These are phyloP conservation scores for Ogataea glucozyma DNA, from an alignment of 805 yeast species.

Conservation along the genomic window DNA sequence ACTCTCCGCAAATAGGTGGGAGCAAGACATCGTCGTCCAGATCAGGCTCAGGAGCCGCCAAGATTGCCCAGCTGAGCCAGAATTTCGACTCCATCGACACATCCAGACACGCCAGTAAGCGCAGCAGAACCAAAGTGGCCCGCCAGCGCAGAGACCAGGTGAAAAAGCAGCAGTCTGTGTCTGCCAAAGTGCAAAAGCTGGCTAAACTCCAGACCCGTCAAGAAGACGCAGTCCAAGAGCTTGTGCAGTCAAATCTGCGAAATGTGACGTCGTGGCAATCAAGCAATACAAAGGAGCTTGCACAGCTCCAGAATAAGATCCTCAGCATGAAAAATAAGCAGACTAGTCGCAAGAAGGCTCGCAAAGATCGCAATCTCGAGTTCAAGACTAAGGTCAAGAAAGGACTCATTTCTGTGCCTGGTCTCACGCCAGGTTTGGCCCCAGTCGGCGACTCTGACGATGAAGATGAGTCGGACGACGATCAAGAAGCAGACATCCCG, in stretches of 20 bases:
- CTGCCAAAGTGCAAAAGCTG: conserved; percentile 22
- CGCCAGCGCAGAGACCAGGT: conserved; percentile 23
- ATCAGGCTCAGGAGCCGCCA: conserved; percentile 26
- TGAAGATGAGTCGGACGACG: conserved; percentile 31
- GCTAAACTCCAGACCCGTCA: conserved; percentile 28
- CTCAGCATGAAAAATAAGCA: conserved; percentile 46
- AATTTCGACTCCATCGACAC: conserved; percentile 16
- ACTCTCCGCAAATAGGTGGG: conserved; percentile 11
- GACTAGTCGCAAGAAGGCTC: conserved; percentile 38
- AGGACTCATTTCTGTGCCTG: conserved; percentile 52
- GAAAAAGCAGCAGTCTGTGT: conserved; percentile 14
- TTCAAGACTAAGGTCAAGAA: conserved; percentile 44
- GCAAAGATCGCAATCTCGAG: conserved; percentile 33
- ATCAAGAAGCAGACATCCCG: conserved; percentile 18
- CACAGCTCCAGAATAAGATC: conserved; percentile 44
- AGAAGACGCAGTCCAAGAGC: conserved; percentile 37
- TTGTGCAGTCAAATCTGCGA: conserved; percentile 42
- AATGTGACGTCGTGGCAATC: conserved; percentile 43
- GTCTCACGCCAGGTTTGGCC: conserved; percentile 83
- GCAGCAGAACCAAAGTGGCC: conserved; percentile 15
- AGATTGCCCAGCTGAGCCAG: conserved; percentile 26
- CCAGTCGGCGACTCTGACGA: conserved; percentile 71
- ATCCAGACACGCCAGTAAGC: conserved; percentile 11
- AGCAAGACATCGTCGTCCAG: too few species aligned
- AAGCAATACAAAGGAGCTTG: conserved; percentile 40